These are phyloP conservation scores for Russula sp. DNA, from an alignment of 768 basidiomycete genomes.

Conservation along the genomic window DNA sequence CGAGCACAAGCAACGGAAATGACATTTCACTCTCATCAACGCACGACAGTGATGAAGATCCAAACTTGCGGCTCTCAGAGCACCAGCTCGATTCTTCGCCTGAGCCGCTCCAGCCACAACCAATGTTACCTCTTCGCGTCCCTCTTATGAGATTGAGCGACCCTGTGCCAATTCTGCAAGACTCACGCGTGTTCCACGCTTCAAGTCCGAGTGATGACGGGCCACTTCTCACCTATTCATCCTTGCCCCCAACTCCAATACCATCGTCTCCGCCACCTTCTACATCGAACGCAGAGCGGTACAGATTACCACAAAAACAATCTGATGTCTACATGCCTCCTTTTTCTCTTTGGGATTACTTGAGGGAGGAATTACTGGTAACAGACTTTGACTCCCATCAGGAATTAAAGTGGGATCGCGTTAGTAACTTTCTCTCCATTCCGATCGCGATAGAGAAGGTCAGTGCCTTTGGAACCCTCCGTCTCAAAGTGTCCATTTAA, in stretches of 20 bases:
- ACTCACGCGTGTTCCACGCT: conserved; percentile 17
- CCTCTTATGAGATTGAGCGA: conserved; percentile 22
- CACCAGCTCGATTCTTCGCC: conserved; percentile 11
- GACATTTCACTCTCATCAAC: conserved; percentile 26
- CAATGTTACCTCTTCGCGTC: conserved; percentile 8
- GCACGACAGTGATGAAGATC: conserved; percentile 23
- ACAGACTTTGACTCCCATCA: conserved; percentile 96
- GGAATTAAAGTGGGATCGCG: conserved; percentile 92
- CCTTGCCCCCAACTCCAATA: conserved; percentile 72
- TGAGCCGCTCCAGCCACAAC: conserved; percentile 1
- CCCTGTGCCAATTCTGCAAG: conserved; percentile 11
- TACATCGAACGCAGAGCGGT: not conserved
- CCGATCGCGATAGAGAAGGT: conserved; percentile 95
- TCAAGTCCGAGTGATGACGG: conserved; percentile 20
- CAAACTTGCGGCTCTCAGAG: conserved; percentile 13
- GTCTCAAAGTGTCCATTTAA: not conserved
- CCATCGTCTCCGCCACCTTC: conserved; percentile 31
- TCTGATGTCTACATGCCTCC: conserved; percentile 41
- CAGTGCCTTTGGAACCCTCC: conserved; percentile 24
- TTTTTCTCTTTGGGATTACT: conserved; percentile 90
- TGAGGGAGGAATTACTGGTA: conserved; percentile 81
- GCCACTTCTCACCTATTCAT: conserved; percentile 59
- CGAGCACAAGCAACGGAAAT: conserved; percentile 22
- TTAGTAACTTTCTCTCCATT: conserved; percentile 92
- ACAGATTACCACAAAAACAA: conserved; percentile 26